Base-by-base conservation (phyloP, 2,329 filamentous ascomycete species). In the Penicillium sp. region DNA sequence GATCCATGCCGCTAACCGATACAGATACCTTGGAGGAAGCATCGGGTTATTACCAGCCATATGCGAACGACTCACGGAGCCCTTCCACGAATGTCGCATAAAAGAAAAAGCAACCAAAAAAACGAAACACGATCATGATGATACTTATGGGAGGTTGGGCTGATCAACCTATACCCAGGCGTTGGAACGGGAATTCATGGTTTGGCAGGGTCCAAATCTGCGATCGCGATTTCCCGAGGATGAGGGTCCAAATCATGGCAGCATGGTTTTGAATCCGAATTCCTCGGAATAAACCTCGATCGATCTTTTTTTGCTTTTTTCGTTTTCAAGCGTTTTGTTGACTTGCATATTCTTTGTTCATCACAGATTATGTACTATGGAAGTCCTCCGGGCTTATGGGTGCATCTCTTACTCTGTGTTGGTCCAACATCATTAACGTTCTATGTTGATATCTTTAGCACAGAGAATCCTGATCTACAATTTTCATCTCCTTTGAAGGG, bases 21-120 rank as follows among this genome's bases (percentile, higher is more conserved):
- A 42, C 53, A 66, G 62, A 60, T 56, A 53, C 54, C 11, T 42
- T 27, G 8, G 58, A 61, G 26, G 55, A 52, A 33, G 37, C 44
- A n/a, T 58, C 58, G 19, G 27, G 47, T 43, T 52, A 61, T 33
- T 54, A 61, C 49, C 53, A 42, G 1, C 55, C 50, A 35, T 54
- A 60, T 53, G 54, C 57, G 10, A 44, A 49, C 35, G 50, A 50
- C 42, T 31, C 51, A 39, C 25, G 3, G 44, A 48, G 7, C 7
- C 45, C 47, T 14, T 58, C 43, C 29, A 55, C 42, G 39, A 50
- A 27, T 39, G 5, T 43, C 26, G 19, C 33, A 43, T 47, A 21
- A 29, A 5, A 10, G 4, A 4, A 47, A 31, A 29, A 11, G 10
- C 1, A 13, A 46, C 31, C 21, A 44, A 37, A 9, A 26, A 25